These are phyloP conservation scores for Friedmanniomyces simplex DNA, from an alignment of 495 filamentous ascomycete species.

Conservation along the genomic window DNA sequence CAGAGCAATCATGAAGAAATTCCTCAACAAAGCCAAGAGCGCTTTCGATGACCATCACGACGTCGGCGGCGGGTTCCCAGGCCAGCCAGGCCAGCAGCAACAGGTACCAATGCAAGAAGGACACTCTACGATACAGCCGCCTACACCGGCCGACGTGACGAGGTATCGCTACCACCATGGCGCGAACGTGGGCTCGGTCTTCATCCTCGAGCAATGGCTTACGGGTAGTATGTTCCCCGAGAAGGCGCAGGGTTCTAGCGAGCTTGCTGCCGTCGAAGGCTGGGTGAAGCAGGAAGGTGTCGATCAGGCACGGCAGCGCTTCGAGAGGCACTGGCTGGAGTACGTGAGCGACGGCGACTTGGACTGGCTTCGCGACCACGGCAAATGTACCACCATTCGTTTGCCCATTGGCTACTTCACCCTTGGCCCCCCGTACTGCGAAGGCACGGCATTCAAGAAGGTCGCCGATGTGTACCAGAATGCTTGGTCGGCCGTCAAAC, in stretches of 20 bases:
- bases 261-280: conserved; percentile 39
- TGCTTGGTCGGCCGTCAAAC: conserved; percentile 39
- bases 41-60: conserved; percentile 5
- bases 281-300: conserved; percentile 35
- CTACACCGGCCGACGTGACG: conserved; percentile 36
- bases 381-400: conserved; percentile 42
- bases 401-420: conserved; percentile 48
- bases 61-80: not conserved
- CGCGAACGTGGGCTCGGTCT: conserved; percentile 45
- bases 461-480: conserved; percentile 36
- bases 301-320: conserved; percentile 36
- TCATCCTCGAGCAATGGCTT: conserved; percentile 44
- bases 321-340: conserved; percentile 41
- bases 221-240: conserved; percentile 34
- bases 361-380: conserved; percentile 36
- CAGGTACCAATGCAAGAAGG: conserved; percentile 11
- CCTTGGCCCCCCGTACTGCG: conserved; percentile 38
- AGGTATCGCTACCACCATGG: conserved; percentile 49
- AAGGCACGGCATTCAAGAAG: conserved; percentile 39
- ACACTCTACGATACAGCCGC: conserved; percentile 26
- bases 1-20: conserved; percentile 20
- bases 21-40: conserved; percentile 26
- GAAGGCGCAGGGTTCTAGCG: conserved; percentile 28
- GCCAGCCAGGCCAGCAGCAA: conserved; percentile 5
- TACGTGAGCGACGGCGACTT: conserved; percentile 39